Conservation (phyloP, 129 eudicot genomes). For the Rutidosis leptorrhynchoides region DNA sequence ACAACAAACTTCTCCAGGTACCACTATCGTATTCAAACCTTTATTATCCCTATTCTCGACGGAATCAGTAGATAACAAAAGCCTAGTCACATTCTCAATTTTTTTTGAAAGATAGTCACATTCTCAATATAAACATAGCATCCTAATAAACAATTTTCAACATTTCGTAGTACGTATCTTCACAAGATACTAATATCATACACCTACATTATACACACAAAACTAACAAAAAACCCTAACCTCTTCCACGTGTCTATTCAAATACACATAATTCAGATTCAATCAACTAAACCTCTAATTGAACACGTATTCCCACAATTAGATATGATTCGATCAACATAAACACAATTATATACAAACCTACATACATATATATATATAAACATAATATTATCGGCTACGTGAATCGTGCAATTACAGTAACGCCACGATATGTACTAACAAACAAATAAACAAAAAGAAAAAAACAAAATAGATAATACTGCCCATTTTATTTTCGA, state of each 20-base stretch:
- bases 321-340: slow-evolving; percentile 14
- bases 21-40: background rate
- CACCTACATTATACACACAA: background rate
- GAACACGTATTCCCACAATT: slow-evolving; percentile 18
- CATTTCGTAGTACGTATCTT: background rate
- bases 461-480: background rate
- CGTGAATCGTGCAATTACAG: background rate
- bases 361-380: slow-evolving; percentile 6
- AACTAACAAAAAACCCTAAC: background rate
- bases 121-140: slow-evolving; percentile 1
- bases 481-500: background rate
- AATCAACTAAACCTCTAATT: slow-evolving; percentile 5
- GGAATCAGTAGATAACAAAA: background rate
- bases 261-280: background rate
- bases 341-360: background rate
- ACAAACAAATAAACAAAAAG: background rate
- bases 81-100: slow-evolving; percentile 12
- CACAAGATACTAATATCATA: background rate
- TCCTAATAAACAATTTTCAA: background rate
- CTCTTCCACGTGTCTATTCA: background rate
- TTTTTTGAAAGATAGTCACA: no score
- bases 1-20: background rate
- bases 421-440: background rate
- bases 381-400: background rate
- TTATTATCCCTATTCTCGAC: background rate